Evolutionary conservation across 352 stramenopile species (phyloP).

Genomic region (Phytopythium chamaehyphon): DNA sequence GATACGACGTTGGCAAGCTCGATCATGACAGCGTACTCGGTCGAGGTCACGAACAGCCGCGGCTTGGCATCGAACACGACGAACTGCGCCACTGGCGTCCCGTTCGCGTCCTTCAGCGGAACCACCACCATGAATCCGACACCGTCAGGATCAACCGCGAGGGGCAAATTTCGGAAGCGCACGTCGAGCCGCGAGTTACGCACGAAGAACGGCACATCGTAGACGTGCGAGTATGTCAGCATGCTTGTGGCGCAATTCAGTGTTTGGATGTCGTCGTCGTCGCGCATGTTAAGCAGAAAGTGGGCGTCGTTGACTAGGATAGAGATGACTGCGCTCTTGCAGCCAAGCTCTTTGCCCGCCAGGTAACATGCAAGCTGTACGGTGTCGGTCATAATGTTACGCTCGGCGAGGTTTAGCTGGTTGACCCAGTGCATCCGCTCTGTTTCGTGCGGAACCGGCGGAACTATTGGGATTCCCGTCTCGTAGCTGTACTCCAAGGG

Average conservation of each 20-base stretch:
- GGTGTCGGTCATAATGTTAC: conserved; percentile 20
- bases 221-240: background rate
- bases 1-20: no score
- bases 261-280: background rate
- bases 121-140: conserved; percentile 40
- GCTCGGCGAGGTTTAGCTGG: conserved; percentile 18
- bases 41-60: no score
- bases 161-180: conserved; percentile 37
- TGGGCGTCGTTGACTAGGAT: background rate
- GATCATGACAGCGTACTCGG: no score
- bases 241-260: background rate
- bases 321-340: background rate
- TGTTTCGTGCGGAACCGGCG: conserved; percentile 20
- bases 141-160: conserved; percentile 15
- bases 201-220: conserved; percentile 34
- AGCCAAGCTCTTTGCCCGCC: conserved; percentile 39
- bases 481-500: conserved; percentile 43
- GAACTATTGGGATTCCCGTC: conserved; percentile 22
- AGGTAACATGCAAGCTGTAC: conserved; percentile 48
- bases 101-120: conserved; percentile 20
- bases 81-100: conserved; percentile 28
- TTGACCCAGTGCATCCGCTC: conserved; percentile 28
- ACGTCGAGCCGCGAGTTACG: conserved; percentile 39
- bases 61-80: conserved; percentile 25
- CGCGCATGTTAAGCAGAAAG: background rate